These are phyloP conservation scores for Penicillium hordei DNA, from an alignment of 2,329 filamentous ascomycete species.

Conservation along the genomic window DNA sequence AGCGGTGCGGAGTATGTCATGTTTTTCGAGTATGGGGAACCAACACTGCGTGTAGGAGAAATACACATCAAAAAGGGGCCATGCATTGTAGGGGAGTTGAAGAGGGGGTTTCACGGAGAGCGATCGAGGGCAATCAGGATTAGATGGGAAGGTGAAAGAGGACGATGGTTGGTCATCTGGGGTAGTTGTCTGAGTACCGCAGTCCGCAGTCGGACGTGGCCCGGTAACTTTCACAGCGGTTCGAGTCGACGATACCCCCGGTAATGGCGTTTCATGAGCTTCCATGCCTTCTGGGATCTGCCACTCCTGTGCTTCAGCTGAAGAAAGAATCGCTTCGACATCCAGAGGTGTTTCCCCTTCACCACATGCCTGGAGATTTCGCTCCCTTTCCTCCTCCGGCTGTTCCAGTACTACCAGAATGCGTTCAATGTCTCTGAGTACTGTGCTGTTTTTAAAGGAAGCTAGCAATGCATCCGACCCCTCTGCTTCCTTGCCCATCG, in stretches of 20 bases:
- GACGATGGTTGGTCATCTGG: conserved; percentile 5
- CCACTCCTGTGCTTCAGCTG: conserved; percentile 36
- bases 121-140: conserved; percentile 10
- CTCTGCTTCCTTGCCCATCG: conserved; percentile 41
- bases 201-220: conserved; percentile 26
- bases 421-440: conserved; percentile 63
- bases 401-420: conserved; percentile 52
- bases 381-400: conserved; percentile 41
- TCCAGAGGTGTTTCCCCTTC: conserved; percentile 33
- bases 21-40: conserved; percentile 71
- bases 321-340: conserved; percentile 31
- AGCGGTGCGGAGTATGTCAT: conserved; percentile 58
- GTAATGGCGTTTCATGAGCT: conserved; percentile 19
- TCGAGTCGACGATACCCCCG: conserved; percentile 29
- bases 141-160: conserved; percentile 1
- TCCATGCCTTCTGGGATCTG: conserved; percentile 31
- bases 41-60: conserved; percentile 74
- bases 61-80: conserved; percentile 66
- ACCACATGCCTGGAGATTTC: conserved; percentile 23
- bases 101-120: conserved; percentile 34
- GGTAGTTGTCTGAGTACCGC: conserved; percentile 26
- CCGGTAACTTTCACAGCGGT: conserved; percentile 14
- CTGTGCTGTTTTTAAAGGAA: conserved; percentile 62
- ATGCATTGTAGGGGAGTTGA: conserved; percentile 52
- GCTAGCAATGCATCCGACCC: conserved; percentile 60